phyloP scores from a whole-genome alignment of 306 rosid species.

The Citrullus colocynthis region DNA sequence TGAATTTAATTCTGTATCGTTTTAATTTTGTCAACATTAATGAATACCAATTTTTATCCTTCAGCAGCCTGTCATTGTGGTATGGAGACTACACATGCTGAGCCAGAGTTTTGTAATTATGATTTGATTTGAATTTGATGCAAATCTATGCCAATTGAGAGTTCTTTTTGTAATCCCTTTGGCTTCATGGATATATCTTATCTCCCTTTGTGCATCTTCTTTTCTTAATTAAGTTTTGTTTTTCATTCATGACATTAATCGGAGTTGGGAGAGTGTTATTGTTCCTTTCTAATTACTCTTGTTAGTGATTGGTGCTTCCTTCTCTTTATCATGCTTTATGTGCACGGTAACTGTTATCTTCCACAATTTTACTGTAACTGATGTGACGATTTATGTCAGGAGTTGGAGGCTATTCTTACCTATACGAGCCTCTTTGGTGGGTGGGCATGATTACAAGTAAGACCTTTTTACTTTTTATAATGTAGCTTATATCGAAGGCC shows the following conservation, averaged over 20 bases:
- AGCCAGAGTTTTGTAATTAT: neutral
- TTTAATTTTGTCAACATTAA: neutral
- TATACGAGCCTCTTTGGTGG: constrained; percentile 99
- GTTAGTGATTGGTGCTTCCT: neutral
- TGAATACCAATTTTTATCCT: neutral
- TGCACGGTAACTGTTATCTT: neutral
- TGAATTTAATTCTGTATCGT: neutral
- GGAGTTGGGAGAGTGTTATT: no score
- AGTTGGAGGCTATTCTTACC: constrained; percentile 91
- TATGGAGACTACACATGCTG: neutral
- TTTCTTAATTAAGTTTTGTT: neutral
- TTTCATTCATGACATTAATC: no score
- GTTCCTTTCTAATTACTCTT: no score
- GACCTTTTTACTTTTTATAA: constrained; percentile 19
- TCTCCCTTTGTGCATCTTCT: neutral
- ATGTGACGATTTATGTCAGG: constrained; percentile 38
- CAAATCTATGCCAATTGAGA: neutral
- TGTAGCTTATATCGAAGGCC: neutral
- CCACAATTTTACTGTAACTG: constrained; percentile 4
- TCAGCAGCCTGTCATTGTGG: neutral
- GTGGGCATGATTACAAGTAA: constrained; percentile 99
- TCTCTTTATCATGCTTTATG: neutral
- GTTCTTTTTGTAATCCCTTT: neutral
- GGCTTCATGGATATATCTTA: neutral
- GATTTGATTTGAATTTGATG: neutral